Evolutionary conservation across 1,139 yeast genomes (phyloP), one percentile per base, ranked within the genome.

Genomic region (Saccharomyces hybrid): DNA sequence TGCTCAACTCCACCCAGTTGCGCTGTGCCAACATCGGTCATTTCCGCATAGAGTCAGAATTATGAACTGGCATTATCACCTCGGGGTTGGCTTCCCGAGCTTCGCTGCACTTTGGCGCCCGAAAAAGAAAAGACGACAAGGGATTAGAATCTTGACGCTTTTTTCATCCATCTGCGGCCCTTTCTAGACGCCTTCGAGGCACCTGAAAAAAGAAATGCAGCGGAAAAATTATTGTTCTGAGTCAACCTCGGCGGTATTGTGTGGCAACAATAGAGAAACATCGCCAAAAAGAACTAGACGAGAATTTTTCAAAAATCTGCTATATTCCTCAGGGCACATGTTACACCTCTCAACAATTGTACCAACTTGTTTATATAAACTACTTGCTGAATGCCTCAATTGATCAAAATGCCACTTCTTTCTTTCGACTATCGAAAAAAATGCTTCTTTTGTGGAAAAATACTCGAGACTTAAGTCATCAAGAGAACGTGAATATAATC

Each of bases 1-100:
- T 20, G 23, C 23, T 20, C 23, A 20, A 20, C 23, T 20, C 23
- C 23, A 20, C 23, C 23, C 23, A 20, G 23, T 20, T 20, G 23
- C 23, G 23, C 23, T 20, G 23, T 20, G 23, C 23, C 23, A 20
- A 20, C 23, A 3, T 20, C 23, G 23, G 23, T 20, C 23, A 20
- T 20, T 20, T 20, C 23, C 23, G 23, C 23, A 20, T 29, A 29
- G 13, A 13, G 13, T 29, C 32, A 38, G 25, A 38, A 16, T 7
- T 6, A 20, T 20, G 13, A 16, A 11, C 44, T 38, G 44, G 25
- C 25, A 34, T 38, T 38, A 20, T 16, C 44, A 38, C 13, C 44
- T 38, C 44, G 44, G 44, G 44, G 44, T 2, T 38, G 44, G 44
- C 44, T 38, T 38, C 44, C 44, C 44, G 44, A 38, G 44, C 44